A percentile compares a stretch with the other conserved stretches of the same genome.
Evolutionary conservation across 2,329 filamentous ascomycete genomes (phyloP).

Genomic region (Pseudogymnoascus sp.): DNA sequence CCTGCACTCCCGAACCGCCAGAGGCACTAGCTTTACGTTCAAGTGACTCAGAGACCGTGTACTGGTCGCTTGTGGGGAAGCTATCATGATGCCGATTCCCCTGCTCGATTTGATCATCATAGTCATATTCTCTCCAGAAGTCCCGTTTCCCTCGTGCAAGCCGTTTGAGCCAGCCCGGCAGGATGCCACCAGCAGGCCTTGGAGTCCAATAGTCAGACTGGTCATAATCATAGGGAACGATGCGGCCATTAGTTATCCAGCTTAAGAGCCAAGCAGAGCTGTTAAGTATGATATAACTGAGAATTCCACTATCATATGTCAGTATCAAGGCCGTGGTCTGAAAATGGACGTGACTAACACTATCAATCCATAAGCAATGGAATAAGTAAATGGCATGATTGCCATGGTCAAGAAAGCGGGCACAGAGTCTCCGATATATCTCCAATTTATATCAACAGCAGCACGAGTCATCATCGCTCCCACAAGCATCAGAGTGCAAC

Average conservation of each 20-base stretch:
- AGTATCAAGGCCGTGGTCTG: not conserved
- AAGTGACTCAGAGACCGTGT: not conserved
- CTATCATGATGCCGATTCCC: not conserved
- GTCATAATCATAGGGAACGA: constrained; percentile 67
- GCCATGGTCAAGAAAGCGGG: constrained; percentile 79
- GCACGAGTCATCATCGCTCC: constrained; percentile 77
- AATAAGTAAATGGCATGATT: constrained; percentile 86
- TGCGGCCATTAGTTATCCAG: constrained; percentile 55
- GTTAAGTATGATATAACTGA: constrained; percentile 71
- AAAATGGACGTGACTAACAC: constrained; percentile 25
- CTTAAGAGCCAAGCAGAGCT: constrained; percentile 61
- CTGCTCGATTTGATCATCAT: not conserved
- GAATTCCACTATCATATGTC: constrained; percentile 46
- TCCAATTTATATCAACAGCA: constrained; percentile 81
- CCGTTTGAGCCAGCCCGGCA: constrained; percentile 66
- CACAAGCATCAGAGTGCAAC: constrained; percentile 76
- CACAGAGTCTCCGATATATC: constrained; percentile 73
- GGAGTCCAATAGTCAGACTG: constrained; percentile 76
- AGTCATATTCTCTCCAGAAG: constrained; percentile 53
- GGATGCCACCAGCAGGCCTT: constrained; percentile 64
- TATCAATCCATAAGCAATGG: constrained; percentile 79
- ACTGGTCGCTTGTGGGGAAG: not conserved
- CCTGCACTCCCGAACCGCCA: not conserved
- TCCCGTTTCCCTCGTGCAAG: constrained; percentile 59
- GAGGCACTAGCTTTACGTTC: not conserved